Percentiles rank a stretch among this genome's conserved stretches.
These are phyloP conservation scores for Botrytis fragariae DNA, from an alignment of 2,329 filamentous ascomycete species.

Conservation along the genomic window DNA sequence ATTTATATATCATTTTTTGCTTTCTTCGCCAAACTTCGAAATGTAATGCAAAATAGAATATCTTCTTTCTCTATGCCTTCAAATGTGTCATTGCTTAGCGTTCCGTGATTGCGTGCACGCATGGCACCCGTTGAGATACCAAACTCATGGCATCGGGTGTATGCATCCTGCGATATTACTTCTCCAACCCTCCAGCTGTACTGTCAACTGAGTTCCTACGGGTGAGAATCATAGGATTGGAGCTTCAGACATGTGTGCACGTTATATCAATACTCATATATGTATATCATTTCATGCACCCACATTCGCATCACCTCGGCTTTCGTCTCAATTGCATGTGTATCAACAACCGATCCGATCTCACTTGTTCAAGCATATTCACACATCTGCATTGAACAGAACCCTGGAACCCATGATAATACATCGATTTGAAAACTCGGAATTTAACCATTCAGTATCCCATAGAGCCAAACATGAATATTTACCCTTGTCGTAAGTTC, in stretches of 20 bases:
- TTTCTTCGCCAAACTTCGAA: neutral
- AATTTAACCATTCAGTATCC: neutral
- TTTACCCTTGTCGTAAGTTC: neutral
- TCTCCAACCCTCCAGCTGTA: neutral
- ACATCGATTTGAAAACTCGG: neutral
- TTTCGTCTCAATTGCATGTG: neutral
- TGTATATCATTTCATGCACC: neutral
- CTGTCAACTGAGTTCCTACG: neutral
- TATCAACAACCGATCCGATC: neutral
- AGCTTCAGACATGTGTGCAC: neutral
- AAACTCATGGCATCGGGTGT: neutral
- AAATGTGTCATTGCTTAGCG: neutral
- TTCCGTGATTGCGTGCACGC: neutral
- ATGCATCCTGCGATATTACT: neutral
- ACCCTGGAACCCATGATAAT: neutral
- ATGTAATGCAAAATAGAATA: neutral
- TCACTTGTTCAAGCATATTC: neutral
- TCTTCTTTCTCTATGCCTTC: neutral
- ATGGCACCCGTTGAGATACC: neutral
- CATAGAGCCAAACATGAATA: neutral
- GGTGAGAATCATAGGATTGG: neutral
- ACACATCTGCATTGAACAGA: neutral
- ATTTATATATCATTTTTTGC: neutral
- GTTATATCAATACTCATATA: neutral
- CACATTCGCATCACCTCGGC: neutral